These are phyloP conservation scores for Leishmania arabica DNA, from an alignment of 208 protist genomes.

Conservation along the genomic window DNA sequence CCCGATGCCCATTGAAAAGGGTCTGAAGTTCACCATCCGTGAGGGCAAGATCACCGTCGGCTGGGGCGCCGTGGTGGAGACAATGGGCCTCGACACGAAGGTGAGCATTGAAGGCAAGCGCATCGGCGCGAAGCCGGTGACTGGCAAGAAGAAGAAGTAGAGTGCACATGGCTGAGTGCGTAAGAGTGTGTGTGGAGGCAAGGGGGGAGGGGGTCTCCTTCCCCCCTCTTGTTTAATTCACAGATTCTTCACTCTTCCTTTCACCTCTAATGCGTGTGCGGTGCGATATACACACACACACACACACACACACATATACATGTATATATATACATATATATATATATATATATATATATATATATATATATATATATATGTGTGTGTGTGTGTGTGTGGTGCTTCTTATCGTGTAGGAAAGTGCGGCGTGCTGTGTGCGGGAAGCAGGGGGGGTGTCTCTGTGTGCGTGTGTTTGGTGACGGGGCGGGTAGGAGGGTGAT, in stretches of 20 bases:
- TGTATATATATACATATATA: too few relatives aligned
- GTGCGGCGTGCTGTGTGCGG: too few relatives aligned
- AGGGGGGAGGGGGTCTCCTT: background rate
- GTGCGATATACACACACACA: too few relatives aligned
- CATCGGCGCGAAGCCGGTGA: conserved; percentile 34
- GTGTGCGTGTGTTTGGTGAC: background rate
- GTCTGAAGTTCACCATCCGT: conserved; percentile 98
- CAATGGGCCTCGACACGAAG: conserved; percentile 87
- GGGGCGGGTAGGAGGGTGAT: background rate
- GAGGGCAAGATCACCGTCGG: conserved; percentile 99
- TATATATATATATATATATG: too few relatives aligned
- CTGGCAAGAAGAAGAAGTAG: conserved; percentile 66
- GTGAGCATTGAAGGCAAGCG: conserved; percentile 85
- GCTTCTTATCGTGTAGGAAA: background rate
- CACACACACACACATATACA: too few relatives aligned
- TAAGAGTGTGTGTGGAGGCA: background rate
- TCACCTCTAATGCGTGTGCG: background rate
- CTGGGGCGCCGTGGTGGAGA: conserved; percentile 96
- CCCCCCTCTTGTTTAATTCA: conserved; percentile 9
- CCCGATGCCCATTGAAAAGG: conserved; percentile 93
- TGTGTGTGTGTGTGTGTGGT: too few relatives aligned
- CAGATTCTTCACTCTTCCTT: conserved; percentile 6
- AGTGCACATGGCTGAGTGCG: background rate
- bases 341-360: too few relatives aligned
- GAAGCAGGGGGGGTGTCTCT: background rate